Conservation (phyloP, 768 basidiomycete genomes). For the Russula sp. region DNA sequence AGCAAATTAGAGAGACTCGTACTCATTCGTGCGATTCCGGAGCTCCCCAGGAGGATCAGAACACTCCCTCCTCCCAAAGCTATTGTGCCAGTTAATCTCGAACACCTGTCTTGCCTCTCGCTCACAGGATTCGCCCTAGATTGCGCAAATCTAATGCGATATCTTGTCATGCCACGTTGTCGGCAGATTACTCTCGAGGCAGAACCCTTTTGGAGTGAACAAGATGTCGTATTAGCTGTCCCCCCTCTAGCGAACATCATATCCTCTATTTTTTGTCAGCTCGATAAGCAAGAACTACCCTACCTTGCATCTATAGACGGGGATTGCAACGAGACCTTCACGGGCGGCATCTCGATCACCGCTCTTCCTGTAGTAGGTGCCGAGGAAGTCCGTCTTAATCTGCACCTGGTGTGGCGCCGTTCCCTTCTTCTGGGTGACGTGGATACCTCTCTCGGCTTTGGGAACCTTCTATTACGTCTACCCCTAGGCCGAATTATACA, state of each 20-base stretch:
- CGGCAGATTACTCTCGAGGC: background rate
- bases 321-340: background rate
- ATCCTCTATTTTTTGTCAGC: slow-evolving; percentile 10
- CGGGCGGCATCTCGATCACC: background rate
- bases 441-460: slow-evolving; percentile 3
- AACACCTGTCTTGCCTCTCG: background rate
- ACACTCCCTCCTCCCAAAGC: slow-evolving; percentile 6
- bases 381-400: background rate
- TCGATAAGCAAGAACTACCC: background rate
- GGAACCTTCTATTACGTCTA: slow-evolving; percentile 3
- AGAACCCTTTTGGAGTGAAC: background rate
- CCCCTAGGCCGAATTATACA: background rate
- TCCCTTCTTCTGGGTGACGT: background rate
- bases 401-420: background rate
- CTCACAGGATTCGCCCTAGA: slow-evolving; percentile 11
- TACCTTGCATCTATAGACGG: slow-evolving; percentile 2
- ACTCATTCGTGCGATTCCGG: slow-evolving; percentile 2
- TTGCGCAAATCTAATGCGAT: slow-evolving; percentile 11
- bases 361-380: background rate
- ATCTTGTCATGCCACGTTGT: slow-evolving; percentile 10
- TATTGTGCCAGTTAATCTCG: background rate
- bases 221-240: slow-evolving; percentile 7
- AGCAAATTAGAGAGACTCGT: slow-evolving; percentile 8
- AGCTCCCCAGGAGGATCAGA: background rate
- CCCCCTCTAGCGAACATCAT: slow-evolving; percentile 4